Base-by-base conservation (phyloP, 1,284 basidiomycete genomes). In the Schizophyllum commune region DNA sequence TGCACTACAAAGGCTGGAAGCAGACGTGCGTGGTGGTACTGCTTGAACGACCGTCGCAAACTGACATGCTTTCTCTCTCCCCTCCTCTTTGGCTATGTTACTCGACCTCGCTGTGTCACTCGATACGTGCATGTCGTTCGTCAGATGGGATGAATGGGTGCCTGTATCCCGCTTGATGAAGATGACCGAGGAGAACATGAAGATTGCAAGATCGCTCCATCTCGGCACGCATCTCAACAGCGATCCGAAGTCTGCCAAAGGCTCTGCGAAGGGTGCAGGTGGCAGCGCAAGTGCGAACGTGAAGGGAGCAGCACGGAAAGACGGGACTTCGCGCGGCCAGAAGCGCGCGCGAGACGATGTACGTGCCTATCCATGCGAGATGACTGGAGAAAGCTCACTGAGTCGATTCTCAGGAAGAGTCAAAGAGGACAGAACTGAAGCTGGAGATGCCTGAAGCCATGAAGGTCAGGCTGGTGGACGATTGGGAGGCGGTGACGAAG, bases 1-100 rank as follows among this genome's bases (percentile, higher is more conserved):
- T 99, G 22, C 97, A 99, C 75, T 99, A 99, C 81, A 96, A 97
- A 73, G 97, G 97, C 4, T 99, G 97, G 97, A 99, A 98, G 74
- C 92, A 95, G 75, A 96, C 92, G 88, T 96, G 72, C 74, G 93
- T 83, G 8, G n/a, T 13, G 13, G 17, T 11, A 13, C 39, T 27
- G 5, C 27, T 3, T 27, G 27, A 27, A 27, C 2, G 27, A 27
- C 32, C 54, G 20, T 27, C 53, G 52, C 9, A 53, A 19, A 15
- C 54, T 55, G 58, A 55, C 53, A 63, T 21, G 53, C 58, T 51
- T 58, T 63, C 56, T 51, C 47, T 56, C 54, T 59, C 19, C 47
- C 61, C 20, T 20, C 20, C 57, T 32, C 56, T 34, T 56, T 39
- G 2, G 27, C 27, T 5, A 27, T 5, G 2, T 5, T 5, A 5